These are phyloP conservation scores for Ceratocystiopsis sp. DNA, from an alignment of 2,329 filamentous ascomycete genomes.

Conservation along the genomic window DNA sequence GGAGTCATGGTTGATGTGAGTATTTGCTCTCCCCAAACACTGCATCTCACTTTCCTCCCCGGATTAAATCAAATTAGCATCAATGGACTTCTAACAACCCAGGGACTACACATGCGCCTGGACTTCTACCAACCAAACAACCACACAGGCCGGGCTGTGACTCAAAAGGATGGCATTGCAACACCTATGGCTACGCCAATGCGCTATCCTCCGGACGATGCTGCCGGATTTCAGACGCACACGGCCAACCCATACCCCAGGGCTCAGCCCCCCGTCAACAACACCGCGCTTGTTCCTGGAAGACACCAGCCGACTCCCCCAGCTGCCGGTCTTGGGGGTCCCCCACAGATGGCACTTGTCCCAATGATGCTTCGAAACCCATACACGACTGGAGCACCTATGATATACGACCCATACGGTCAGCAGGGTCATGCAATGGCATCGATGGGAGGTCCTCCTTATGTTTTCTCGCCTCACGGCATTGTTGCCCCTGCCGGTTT, in stretches of 20 bases:
- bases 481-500: slow-evolving; percentile 12
- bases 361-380: slow-evolving; percentile 19
- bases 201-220: slow-evolving; percentile 4
- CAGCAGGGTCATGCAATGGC: slow-evolving; percentile 13
- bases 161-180: slow-evolving; percentile 4
- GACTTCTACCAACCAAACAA: slow-evolving; percentile 6
- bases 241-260: background rate
- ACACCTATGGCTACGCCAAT: slow-evolving; percentile 10
- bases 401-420: slow-evolving; percentile 18
- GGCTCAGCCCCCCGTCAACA: background rate
- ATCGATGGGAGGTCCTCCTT: slow-evolving; percentile 10
- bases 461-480: slow-evolving; percentile 4
- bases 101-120: slow-evolving; percentile 9
- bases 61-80: background rate
- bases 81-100: background rate
- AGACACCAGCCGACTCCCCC: slow-evolving; percentile 7
- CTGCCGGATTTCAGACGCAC: background rate
- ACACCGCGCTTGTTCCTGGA: background rate
- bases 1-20: slow-evolving; percentile 20
- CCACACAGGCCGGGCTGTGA: slow-evolving; percentile 1
- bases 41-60: background rate
- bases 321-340: slow-evolving; percentile 11
- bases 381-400: slow-evolving; percentile 15
- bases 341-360: slow-evolving; percentile 19
- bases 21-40: background rate